Evolutionary conservation across 2,329 filamentous ascomycete genomes (phyloP).

Genomic region (Sporothrix curviconia): DNA sequence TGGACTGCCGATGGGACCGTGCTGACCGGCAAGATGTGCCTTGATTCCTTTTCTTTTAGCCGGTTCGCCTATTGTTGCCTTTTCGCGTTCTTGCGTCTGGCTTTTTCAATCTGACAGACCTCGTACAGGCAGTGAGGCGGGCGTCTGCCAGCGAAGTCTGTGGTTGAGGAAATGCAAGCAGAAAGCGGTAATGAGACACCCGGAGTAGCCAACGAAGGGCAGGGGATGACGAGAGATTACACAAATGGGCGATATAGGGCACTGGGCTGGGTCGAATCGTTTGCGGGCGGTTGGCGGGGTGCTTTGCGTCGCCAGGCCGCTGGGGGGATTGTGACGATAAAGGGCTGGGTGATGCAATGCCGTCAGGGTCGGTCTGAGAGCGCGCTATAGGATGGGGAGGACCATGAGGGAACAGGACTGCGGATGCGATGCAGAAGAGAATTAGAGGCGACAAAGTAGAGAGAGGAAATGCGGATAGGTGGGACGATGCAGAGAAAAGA

Average conservation of each 20-base stretch:
- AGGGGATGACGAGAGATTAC: too few relatives aligned
- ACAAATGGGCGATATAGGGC: too few relatives aligned
- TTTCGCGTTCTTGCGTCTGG: too few relatives aligned
- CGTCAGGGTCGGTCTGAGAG: neutral
- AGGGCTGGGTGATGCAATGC: neutral
- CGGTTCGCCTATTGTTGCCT: too few relatives aligned
- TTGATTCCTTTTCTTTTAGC: too few relatives aligned
- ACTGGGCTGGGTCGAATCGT: neutral
- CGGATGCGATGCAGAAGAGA: neutral
- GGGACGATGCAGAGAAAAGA: neutral
- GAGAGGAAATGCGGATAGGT: neutral
- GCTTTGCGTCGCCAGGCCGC: neutral
- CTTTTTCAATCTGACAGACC: too few relatives aligned
- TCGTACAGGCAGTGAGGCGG: too few relatives aligned
- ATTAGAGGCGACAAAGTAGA: neutral
- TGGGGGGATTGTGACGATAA: conserved; percentile 1
- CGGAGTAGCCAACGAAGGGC: neutral
- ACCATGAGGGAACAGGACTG: neutral
- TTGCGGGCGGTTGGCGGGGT: neutral
- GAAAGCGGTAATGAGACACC: neutral
- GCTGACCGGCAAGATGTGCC: too few relatives aligned
- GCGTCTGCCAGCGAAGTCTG: neutral
- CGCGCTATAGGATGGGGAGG: neutral
- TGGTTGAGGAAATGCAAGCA: neutral
- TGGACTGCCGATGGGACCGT: too few relatives aligned